Conservation (phyloP, 1,284 basidiomycete species). For the Phellinidium pouzarii region DNA sequence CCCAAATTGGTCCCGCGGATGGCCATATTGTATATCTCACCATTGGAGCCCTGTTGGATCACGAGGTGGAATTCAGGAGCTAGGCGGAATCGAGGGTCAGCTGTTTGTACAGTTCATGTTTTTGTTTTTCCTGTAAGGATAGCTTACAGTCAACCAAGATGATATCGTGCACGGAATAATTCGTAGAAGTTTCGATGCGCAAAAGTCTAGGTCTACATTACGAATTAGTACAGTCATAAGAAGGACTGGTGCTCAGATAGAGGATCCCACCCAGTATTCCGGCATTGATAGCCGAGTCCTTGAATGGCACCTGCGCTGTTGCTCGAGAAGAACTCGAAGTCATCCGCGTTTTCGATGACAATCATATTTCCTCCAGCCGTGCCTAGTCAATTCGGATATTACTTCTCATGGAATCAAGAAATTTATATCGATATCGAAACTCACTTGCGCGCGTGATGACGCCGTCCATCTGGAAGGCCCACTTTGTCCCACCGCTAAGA, state of each 20-base stretch:
- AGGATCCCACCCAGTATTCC: slow-evolving; percentile 27
- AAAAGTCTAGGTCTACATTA: slow-evolving; percentile 28
- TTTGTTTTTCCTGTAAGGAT: not conserved
- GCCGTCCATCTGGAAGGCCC: slow-evolving; percentile 27
- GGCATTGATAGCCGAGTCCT: slow-evolving; percentile 28
- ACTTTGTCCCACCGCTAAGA: slow-evolving; percentile 22
- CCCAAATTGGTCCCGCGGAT: slow-evolving; percentile 32
- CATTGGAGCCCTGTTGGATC: slow-evolving; percentile 28
- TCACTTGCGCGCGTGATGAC: slow-evolving; percentile 23
- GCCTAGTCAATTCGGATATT: slow-evolving; percentile 17
- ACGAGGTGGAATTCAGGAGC: slow-evolving; percentile 34
- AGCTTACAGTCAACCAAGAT: slow-evolving; percentile 30
- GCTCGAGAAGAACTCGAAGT: slow-evolving; percentile 33
- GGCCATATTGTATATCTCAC: slow-evolving; percentile 33
- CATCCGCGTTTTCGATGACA: slow-evolving; percentile 28
- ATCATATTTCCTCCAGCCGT: slow-evolving; percentile 31
- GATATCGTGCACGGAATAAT: slow-evolving; percentile 32
- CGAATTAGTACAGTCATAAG: not conserved
- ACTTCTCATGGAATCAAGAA: not conserved
- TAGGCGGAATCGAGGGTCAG: too few species aligned
- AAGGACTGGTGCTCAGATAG: not conserved
- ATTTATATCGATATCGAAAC: not conserved
- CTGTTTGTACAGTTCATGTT: too few species aligned
- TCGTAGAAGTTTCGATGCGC: slow-evolving; percentile 28
- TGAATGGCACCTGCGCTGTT: slow-evolving; percentile 33